Percentiles rank a stretch among this genome's conserved stretches.
These are phyloP conservation scores for Trichoderma sp. DNA, from an alignment of 2,329 filamentous ascomycete genomes.

Conservation along the genomic window DNA sequence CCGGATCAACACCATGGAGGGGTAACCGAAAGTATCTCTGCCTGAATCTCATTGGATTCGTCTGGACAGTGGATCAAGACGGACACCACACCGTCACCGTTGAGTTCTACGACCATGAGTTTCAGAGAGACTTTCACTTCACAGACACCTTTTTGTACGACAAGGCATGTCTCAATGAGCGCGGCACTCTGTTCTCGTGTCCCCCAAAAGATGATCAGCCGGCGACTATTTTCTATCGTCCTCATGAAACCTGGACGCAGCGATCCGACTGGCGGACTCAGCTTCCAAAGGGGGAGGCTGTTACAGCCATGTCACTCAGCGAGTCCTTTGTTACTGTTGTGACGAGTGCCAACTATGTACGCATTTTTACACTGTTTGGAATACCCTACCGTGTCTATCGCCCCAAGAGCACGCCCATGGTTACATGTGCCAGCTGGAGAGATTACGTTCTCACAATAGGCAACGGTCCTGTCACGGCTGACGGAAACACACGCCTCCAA, in stretches of 20 bases:
- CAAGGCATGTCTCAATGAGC: constrained; percentile 86
- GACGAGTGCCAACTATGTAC: constrained; percentile 82
- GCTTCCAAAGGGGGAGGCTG: constrained; percentile 81
- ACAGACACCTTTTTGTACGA: constrained; percentile 95
- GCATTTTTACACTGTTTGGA: constrained; percentile 90
- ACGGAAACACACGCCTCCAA: constrained; percentile 73
- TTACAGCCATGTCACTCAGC: constrained; percentile 85
- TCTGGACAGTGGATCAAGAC: constrained; percentile 97
- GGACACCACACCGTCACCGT: constrained; percentile 91
- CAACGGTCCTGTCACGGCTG: constrained; percentile 79
- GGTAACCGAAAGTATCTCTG: constrained; percentile 92
- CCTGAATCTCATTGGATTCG: constrained; percentile 87
- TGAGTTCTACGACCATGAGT: constrained; percentile 94
- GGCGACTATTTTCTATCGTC: constrained; percentile 89
- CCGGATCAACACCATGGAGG: constrained; percentile 92
- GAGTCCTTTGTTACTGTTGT: constrained; percentile 88
- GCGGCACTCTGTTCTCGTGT: constrained; percentile 82
- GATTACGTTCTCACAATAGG: constrained; percentile 97
- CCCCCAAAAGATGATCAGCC: constrained; percentile 64
- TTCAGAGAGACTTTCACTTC: constrained; percentile 93
- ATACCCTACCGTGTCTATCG: constrained; percentile 85
- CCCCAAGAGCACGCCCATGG: constrained; percentile 84
- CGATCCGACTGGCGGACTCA: constrained; percentile 86
- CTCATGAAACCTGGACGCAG: constrained; percentile 94
- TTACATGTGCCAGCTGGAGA: constrained; percentile 90